Evolutionary conservation across 768 basidiomycete genomes (phyloP).

Genomic region (Rhizopogon sp.): DNA sequence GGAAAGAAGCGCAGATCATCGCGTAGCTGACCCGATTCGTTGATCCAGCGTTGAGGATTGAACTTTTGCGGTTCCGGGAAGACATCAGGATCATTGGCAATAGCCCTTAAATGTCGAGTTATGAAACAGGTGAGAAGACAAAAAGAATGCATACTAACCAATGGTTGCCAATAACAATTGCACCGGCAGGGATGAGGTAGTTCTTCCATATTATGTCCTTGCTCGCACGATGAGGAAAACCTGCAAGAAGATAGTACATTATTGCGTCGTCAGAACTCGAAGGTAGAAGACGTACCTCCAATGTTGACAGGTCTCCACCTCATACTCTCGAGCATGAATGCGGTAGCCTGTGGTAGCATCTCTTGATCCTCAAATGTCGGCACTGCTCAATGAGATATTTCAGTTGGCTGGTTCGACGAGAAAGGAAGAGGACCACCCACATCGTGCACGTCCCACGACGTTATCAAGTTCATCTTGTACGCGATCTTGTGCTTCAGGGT

Average conservation of each 20-base stretch:
- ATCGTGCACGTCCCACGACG: conserved; percentile 38
- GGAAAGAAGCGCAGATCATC: conserved; percentile 25
- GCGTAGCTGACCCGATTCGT: conserved; percentile 15
- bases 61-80: conserved; percentile 54
- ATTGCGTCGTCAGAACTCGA: neutral
- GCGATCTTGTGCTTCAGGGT: conserved; percentile 42
- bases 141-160: conserved; percentile 21
- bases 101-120: conserved; percentile 20
- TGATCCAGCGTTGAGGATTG: conserved; percentile 50
- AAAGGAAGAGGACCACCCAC: conserved; percentile 5
- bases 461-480: conserved; percentile 51
- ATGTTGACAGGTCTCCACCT: conserved; percentile 34
- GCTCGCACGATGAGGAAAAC: conserved; percentile 58
- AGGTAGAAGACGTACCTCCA: conserved; percentile 17
- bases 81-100: conserved; percentile 46
- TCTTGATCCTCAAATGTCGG: conserved; percentile 32
- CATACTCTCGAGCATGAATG: conserved; percentile 31
- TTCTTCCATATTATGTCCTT: conserved; percentile 41
- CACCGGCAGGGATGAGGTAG: conserved; percentile 37
- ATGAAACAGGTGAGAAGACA: neutral
- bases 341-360: conserved; percentile 28
- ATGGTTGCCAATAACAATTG: conserved; percentile 32
- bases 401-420: neutral
- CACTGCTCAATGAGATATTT: conserved; percentile 13
- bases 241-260: conserved; percentile 14